Evolutionary conservation across 2,329 filamentous ascomycete genomes (phyloP), one percentile per base, ranked within the genome.

Genomic region (Pyrenochaeta sp.): DNA sequence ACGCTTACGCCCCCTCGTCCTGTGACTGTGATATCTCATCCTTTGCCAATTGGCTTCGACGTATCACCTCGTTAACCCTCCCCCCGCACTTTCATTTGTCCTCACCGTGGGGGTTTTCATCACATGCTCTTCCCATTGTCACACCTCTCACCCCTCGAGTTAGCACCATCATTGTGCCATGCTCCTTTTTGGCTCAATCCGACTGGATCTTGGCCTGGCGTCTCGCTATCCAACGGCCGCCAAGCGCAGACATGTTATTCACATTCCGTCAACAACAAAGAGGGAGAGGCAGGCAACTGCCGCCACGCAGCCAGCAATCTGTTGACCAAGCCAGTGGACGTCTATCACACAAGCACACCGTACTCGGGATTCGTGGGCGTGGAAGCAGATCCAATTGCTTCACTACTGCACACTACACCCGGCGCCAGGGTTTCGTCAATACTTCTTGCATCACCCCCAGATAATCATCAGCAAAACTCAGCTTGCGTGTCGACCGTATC

Each of bases 1-100:
- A 50, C 58, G 42, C 58, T 63, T 39, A 58, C 53, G 29, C 43
- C 23, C 41, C 41, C 41, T 45, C 48, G 38, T 54, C 54, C 55
- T 60, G 60, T 67, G 63, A 66, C 47, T 54, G 46, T 56, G 57
- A 56, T 56, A 59, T 61, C 53, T 51, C 49, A 26, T 55, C 31
- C 43, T 48, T 23, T 36, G 36, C 20, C 24, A 7, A 10, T 34
- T 10, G 29, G 32, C 36, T 36, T 27, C 49, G 35, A 11, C 43
- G 41, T 54, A 35, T 50, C 49, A 51, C 62, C 57, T 54, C 55
- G 38, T 51, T 44, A 58, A 47, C 58, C 56, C 45, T 51, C 52
- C 56, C 42, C 55, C 47, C 44, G 43, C 48, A 36, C 35, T 47
- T 53, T 59, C 53, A 64, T 63, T 64, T 63, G 60, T 55, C 41